Evolutionary conservation across 495 filamentous ascomycete genomes (phyloP), one percentile per base, ranked within the genome.

Genomic region (Hyaloscypha variabilis): DNA sequence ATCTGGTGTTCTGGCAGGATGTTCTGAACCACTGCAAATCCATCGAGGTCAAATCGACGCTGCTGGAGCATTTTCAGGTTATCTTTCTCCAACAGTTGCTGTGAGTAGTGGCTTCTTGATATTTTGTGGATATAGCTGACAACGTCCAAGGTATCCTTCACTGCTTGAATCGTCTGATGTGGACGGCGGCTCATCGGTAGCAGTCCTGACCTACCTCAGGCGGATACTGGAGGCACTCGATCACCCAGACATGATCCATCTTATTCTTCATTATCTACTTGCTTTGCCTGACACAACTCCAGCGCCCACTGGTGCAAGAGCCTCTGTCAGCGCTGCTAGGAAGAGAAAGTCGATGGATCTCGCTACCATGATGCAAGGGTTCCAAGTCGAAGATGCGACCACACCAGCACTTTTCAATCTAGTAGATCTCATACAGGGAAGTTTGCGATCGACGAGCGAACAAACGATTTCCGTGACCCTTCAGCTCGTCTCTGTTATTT

Each of bases 1-100:
- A 97, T 71, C 81, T 99, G 17, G 78, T 93, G 19, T 99, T 99
- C 69, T 99, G 95, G 96, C 95, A 99, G 72, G 95, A 99, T 75
- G 92, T 97, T 19, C 83, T 99, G 55, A 93, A 97, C 71, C 92
- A 98, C 77, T 99, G 95, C 77, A 87, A 87, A 67, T 97, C 94
- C 1, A 81, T 85, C 2, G 96, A 98, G 72, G 91, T 99, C 55
- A 94, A 93, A 68, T 91, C 90, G 63, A 97, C 93, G 0, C 78
- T 99, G 25, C 79, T 99, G 49, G 96, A 98, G 75, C 96, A 99
- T 75, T 99, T 98, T 72, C 93, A 97, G 73, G 90, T 98, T 66
- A 85, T 99, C 11, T 99, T 99, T 74, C 78, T 99, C 51, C 92
- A 97, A 70, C 95, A 98, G 75, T 78, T 99, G 72, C 76, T 99